Percentiles rank a stretch among this genome's conserved stretches.
phyloP scores from a whole-genome alignment of 139 green algal species.

The Mesotaenium endlicherianum region DNA sequence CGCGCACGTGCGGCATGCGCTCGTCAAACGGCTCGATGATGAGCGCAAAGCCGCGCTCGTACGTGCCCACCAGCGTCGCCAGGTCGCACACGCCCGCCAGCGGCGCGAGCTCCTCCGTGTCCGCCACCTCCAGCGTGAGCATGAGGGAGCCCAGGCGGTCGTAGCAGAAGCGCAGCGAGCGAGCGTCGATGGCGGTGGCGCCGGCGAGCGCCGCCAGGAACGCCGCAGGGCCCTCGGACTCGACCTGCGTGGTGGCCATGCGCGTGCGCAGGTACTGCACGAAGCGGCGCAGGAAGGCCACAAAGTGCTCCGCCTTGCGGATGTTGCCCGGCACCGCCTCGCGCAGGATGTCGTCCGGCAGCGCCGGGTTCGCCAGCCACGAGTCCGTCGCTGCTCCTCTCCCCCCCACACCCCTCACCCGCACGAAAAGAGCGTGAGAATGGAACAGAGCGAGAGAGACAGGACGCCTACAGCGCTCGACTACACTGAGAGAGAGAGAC shows the following conservation, averaged over 20 bases:
- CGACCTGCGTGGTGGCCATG: constrained; percentile 64
- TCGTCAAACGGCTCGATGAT: constrained; percentile 99
- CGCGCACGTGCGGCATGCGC: constrained; percentile 83
- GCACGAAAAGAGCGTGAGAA: neutral
- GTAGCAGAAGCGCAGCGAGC: constrained; percentile 93
- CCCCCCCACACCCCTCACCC: neutral
- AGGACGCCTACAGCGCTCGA: neutral
- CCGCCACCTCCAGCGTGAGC: constrained; percentile 93
- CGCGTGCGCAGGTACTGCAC: constrained; percentile 76
- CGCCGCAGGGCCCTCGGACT: constrained; percentile 69
- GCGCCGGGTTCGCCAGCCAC: constrained; percentile 80
- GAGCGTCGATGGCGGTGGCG: constrained; percentile 64
- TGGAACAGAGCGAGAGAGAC: neutral
- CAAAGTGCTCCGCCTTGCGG: constrained; percentile 91
- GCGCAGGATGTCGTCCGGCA: constrained; percentile 83
- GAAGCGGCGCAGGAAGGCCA: constrained; percentile 92
- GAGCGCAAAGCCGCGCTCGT: constrained; percentile 89
- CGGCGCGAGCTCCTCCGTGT: constrained; percentile 88
- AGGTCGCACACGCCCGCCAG: constrained; percentile 90
- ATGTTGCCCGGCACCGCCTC: constrained; percentile 95
- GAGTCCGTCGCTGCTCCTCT: constrained; percentile 63
- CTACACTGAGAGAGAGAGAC: neutral
- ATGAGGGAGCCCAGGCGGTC: constrained; percentile 89
- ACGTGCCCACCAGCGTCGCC: constrained; percentile 93
- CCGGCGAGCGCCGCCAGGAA: constrained; percentile 79